Percentiles rank a stretch among this genome's conserved stretches.
Conservation (phyloP, 2,329 filamentous ascomycete genomes). For the Colletotrichum sidae region DNA sequence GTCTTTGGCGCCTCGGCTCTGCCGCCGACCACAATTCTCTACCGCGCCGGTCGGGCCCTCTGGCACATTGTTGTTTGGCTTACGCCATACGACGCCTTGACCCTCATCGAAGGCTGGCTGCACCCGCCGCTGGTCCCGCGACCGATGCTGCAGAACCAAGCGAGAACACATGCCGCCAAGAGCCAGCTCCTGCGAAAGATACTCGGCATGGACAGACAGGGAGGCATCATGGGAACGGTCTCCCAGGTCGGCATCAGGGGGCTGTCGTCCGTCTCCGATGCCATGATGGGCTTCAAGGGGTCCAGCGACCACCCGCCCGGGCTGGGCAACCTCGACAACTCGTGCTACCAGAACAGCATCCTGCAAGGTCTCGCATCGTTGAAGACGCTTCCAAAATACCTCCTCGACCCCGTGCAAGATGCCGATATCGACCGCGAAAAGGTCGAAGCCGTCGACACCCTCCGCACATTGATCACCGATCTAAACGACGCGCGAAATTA, state of each 20-base stretch:
- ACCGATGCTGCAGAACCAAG: slow-evolving; percentile 51
- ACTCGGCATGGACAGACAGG: slow-evolving; percentile 66
- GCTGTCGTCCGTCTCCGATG: slow-evolving; percentile 63
- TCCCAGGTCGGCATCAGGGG: slow-evolving; percentile 69
- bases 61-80: slow-evolving; percentile 72
- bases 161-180: slow-evolving; percentile 67
- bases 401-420: slow-evolving; percentile 59
- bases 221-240: slow-evolving; percentile 66
- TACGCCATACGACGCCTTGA: slow-evolving; percentile 67
- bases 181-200: slow-evolving; percentile 73
- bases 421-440: slow-evolving; percentile 32
- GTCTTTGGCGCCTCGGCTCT: slow-evolving; percentile 48
- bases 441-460: slow-evolving; percentile 48
- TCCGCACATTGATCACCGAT: slow-evolving; percentile 75
- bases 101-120: slow-evolving; percentile 67
- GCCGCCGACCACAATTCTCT: slow-evolving; percentile 42
- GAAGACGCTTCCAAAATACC: slow-evolving; percentile 74
- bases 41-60: slow-evolving; percentile 54
- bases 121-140: slow-evolving; percentile 57
- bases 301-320: slow-evolving; percentile 68
- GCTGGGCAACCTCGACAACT: slow-evolving; percentile 92
- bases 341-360: slow-evolving; percentile 97
- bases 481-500: slow-evolving; percentile 78
- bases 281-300: slow-evolving; percentile 52
- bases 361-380: slow-evolving; percentile 87